These are phyloP conservation scores for Erythrobasidium yunnanense DNA, from an alignment of 768 basidiomycete genomes.

Conservation along the genomic window DNA sequence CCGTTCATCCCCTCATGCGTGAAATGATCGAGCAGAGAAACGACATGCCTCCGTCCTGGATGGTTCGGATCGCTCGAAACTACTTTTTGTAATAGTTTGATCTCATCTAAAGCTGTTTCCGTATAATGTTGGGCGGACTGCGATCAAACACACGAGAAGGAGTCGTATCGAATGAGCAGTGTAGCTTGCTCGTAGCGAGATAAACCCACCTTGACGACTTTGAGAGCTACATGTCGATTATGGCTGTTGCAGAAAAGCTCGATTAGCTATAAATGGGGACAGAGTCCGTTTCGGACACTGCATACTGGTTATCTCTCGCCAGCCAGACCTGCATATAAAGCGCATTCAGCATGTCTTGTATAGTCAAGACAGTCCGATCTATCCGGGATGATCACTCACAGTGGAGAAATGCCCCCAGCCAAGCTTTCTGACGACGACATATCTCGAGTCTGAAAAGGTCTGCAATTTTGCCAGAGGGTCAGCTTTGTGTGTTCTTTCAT, in stretches of 20 bases:
- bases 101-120: slow-evolving; percentile 96
- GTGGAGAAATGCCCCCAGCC: slow-evolving; percentile 98
- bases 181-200: no score
- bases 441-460: slow-evolving; percentile 69
- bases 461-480: neutral
- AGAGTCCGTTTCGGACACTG: no score
- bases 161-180: no score
- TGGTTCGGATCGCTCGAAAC: slow-evolving; percentile 74
- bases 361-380: no score
- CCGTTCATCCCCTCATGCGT: slow-evolving; percentile 93
- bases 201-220: slow-evolving; percentile 70
- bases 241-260: slow-evolving; percentile 51
- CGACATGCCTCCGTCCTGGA: slow-evolving; percentile 83
- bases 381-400: no score
- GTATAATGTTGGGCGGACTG: slow-evolving; percentile 84
- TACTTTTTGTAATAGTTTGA: slow-evolving; percentile 89
- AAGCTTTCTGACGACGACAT: slow-evolving; percentile 76
- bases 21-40: slow-evolving; percentile 95
- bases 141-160: neutral
- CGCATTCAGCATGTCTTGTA: no score
- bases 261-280: no score
- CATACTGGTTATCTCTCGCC: slow-evolving; percentile 27
- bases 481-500: neutral
- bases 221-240: slow-evolving; percentile 93
- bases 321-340: slow-evolving; percentile 31